Base-by-base conservation (phyloP, 768 basidiomycete genomes). In the Tulasnella sp. region DNA sequence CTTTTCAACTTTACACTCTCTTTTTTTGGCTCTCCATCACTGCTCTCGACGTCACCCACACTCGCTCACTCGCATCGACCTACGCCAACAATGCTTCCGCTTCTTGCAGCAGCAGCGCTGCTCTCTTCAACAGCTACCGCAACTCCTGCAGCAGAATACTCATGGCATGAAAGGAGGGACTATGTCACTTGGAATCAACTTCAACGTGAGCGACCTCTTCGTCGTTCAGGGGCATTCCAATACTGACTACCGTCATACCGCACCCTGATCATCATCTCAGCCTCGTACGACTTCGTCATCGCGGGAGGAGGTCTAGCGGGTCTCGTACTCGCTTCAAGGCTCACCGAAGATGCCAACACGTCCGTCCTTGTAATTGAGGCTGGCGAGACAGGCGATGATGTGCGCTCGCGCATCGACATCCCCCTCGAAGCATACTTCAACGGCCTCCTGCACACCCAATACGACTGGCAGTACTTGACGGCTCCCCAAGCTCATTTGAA, bases 381-480 rank as follows among this genome's bases (percentile, higher is more conserved):
- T 32, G 80, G 80, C 29, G 75, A 71, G 26, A 48, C 80, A 11
- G 75, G 73, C 26, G 75, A 61, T 4, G 75, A 70, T 15, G 79
- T 79, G 9, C 57, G 75, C 40, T 32, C 39, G 20, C 72, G 48
- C 32, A 61, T 80, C 89, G 89, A 89, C 82, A 82, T 85, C 40
- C 90, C 90, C 51, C 86, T 83, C 15, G 83, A 85, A 75, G 87
- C 90, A 2, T 91, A 90, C 81, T 90, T 86, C 81, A 80, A 85
- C 69, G 88, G 88, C 20, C 84, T 90, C 11, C 81, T 88, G 44
- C 84, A 84, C 71, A 83, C 86, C 1, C 79, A 85, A 16, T 88
- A 89, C 82, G 89, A 91, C 82, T 91, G 89, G 88, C 83, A 84
- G 23, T 90, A 88, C 84, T 83, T 83, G 61, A 89, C 89, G 18